Percentiles rank a stretch among this genome's conserved stretches.
Conservation (phyloP, 2,329 filamentous ascomycete species). For the Ascochyta clinopodiicola region DNA sequence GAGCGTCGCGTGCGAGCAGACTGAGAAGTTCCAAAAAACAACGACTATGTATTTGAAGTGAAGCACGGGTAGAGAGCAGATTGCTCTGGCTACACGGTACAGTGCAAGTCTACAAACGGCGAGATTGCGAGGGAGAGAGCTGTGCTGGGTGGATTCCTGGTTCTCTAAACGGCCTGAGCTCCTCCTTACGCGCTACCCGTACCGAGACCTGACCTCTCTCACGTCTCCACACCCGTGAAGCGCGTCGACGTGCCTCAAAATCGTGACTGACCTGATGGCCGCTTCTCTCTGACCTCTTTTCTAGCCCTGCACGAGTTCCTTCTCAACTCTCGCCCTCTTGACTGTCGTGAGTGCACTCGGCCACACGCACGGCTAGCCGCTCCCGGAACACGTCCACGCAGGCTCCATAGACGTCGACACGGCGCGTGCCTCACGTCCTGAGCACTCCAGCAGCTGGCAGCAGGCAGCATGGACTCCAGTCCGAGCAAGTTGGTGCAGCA, state of each 20-base stretch:
- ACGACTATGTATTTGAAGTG: neutral
- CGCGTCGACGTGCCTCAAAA: constrained; percentile 37
- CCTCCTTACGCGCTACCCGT: constrained; percentile 23
- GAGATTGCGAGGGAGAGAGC: constrained; percentile 19
- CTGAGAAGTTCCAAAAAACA: neutral
- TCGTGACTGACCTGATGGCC: constrained; percentile 47
- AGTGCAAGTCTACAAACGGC: constrained; percentile 3
- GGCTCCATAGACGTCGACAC: constrained; percentile 31
- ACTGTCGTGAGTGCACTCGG: constrained; percentile 28
- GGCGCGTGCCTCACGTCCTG: constrained; percentile 38
- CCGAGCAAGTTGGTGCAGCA: constrained; percentile 34
- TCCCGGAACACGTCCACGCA: constrained; percentile 36
- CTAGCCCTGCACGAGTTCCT: constrained; percentile 21
- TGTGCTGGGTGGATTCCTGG: constrained; percentile 27
- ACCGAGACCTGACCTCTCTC: constrained; percentile 22
- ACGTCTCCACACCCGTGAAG: constrained; percentile 36
- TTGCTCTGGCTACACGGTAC: neutral
- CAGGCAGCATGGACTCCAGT: constrained; percentile 43
- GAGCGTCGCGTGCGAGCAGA: constrained; percentile 7
- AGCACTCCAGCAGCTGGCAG: constrained; percentile 25
- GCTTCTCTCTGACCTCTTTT: constrained; percentile 36
- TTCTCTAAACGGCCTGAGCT: constrained; percentile 34
- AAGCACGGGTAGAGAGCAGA: neutral
- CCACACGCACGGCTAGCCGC: constrained; percentile 27
- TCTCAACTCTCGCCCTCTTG: constrained; percentile 21